Conservation (phyloP, 352 stramenopile genomes). For the Pythium utonaiense region DNA sequence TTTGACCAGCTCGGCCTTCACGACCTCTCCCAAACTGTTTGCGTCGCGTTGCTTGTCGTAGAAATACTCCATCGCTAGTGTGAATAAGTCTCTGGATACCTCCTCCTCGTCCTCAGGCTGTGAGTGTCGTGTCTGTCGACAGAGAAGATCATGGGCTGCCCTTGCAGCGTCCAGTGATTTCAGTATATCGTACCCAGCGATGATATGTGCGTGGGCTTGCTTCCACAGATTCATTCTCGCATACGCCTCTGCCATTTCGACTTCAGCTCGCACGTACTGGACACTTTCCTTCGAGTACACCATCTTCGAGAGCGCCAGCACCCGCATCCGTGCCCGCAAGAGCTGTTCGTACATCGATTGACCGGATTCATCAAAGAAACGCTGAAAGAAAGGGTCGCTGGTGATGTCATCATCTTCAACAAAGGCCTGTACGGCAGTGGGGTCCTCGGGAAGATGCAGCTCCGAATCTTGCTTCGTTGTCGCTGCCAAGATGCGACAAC, state of each 20-base stretch:
- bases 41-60: constrained; percentile 21
- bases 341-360: constrained; percentile 58
- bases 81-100: neutral
- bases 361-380: constrained; percentile 59
- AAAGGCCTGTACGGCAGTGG: constrained; percentile 17
- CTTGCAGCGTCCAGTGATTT: constrained; percentile 8
- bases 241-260: constrained; percentile 56
- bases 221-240: constrained; percentile 66
- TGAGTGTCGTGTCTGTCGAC: constrained; percentile 5
- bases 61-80: constrained; percentile 20
- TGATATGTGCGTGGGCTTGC: constrained; percentile 48
- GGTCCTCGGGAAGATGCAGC: constrained; percentile 12
- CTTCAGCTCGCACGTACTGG: constrained; percentile 39
- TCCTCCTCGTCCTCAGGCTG: constrained; percentile 9
- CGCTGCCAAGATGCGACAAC: neutral
- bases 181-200: constrained; percentile 35
- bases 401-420: constrained; percentile 33
- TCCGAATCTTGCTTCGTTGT: constrained; percentile 19
- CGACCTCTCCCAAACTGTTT: constrained; percentile 5
- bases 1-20: constrained; percentile 1
- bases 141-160: constrained; percentile 7
- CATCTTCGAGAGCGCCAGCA: constrained; percentile 52
- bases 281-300: constrained; percentile 34
- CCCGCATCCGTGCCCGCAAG: constrained; percentile 48
- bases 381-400: constrained; percentile 48